Percentiles rank a stretch among this genome's conserved stretches.
phyloP scores from a whole-genome alignment of 768 basidiomycete genomes.

The Lactarius psammicola region DNA sequence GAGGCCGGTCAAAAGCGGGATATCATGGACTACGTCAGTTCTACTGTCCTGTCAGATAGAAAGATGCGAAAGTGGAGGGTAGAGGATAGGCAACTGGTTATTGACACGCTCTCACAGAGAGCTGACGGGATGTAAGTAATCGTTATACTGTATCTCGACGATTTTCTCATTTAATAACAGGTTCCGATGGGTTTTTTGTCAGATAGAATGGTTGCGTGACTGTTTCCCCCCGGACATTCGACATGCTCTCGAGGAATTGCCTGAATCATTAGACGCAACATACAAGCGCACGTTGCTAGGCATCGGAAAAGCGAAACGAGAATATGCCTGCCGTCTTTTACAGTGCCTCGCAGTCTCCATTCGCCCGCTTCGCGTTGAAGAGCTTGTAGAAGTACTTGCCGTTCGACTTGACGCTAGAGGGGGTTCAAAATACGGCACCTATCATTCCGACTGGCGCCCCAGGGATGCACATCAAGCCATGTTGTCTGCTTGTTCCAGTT shows the following conservation, averaged over 20 bases:
- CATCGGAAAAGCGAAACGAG: slow-evolving; percentile 8
- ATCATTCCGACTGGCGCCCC: background rate
- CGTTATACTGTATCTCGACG: background rate
- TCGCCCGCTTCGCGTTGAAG: slow-evolving; percentile 6
- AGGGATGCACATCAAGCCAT: background rate
- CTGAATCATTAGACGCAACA: slow-evolving; percentile 5
- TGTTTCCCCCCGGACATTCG: background rate
- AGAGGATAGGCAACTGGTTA: slow-evolving; percentile 2
- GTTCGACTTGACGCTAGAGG: background rate
- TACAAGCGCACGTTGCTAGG: background rate
- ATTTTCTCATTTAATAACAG: background rate
- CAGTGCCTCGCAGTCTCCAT: background rate
- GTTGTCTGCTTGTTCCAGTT: background rate
- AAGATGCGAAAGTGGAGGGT: background rate
- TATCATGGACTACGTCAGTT: slow-evolving; percentile 1
- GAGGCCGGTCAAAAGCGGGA: background rate
- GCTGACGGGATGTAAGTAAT: slow-evolving; percentile 14
- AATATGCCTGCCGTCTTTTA: background rate
- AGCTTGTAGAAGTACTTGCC: slow-evolving; percentile 10
- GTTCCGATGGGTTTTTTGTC: slow-evolving; percentile 12
- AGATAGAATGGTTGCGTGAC: slow-evolving; percentile 1
- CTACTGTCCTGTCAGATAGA: background rate
- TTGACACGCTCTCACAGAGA: background rate
- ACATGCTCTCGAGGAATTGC: background rate
- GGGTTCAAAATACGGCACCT: background rate